Conservation (phyloP, 163 green algal species). For the Scenedesmus sp. region DNA sequence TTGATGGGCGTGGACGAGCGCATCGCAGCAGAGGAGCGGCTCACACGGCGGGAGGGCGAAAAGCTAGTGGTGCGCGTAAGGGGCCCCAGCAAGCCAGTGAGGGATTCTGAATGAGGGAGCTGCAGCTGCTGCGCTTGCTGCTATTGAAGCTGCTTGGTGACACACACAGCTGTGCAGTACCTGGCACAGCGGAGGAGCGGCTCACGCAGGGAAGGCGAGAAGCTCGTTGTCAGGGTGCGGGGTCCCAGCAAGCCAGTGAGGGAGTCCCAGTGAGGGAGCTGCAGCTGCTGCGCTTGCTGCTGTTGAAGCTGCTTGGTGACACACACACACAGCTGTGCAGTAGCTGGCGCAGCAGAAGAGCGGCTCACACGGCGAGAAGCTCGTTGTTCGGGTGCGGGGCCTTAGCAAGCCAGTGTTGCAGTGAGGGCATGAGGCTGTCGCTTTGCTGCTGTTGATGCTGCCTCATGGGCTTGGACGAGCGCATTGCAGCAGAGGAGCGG, state of each 20-base stretch:
- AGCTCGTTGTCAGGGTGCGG: conserved; percentile 10
- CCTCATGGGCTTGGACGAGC: not conserved
- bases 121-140: no score
- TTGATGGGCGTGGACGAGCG: conserved; percentile 65
- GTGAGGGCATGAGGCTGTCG: no score
- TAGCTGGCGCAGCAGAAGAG: not conserved
- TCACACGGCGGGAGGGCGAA: conserved; percentile 54
- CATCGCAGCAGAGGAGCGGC: conserved; percentile 62
- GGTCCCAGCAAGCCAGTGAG: conserved; percentile 23
- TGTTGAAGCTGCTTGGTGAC: not conserved
- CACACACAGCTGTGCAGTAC: not conserved
- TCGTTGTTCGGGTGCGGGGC: no score
- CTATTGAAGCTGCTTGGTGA: not conserved
- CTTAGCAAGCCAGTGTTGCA: no score
- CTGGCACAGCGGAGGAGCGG: not conserved
- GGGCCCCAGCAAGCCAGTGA: conserved; percentile 39
- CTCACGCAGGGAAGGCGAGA: not conserved
- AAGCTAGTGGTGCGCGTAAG: conserved; percentile 63
- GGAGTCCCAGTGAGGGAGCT: not conserved
- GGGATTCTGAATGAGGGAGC: not conserved
- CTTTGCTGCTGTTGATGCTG: not conserved
- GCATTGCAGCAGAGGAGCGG: not conserved
- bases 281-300: no score
- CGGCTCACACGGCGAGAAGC: no score
- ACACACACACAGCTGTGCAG: not conserved